These are phyloP conservation scores for Smittium culicis DNA, from an alignment of 371 early-diverging fungal genomes.

Conservation along the genomic window DNA sequence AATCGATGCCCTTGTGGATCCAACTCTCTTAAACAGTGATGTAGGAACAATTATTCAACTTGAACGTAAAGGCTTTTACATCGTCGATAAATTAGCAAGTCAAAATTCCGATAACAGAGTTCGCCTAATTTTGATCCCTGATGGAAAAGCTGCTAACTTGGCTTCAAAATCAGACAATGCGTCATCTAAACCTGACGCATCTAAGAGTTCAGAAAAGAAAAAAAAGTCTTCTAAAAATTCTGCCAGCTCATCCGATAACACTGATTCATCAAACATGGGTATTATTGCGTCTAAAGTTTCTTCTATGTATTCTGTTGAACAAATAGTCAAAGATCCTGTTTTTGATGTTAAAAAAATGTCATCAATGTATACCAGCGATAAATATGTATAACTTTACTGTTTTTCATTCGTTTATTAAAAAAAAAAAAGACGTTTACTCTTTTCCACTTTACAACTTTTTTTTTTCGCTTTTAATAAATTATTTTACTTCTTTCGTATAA, in stretches of 20 bases:
- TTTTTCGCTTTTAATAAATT: too few species aligned
- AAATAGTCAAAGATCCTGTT: neutral
- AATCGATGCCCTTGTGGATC: slow-evolving; percentile 47
- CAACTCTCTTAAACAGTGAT: slow-evolving; percentile 42
- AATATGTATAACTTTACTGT: too few species aligned
- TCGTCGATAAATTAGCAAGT: slow-evolving; percentile 54
- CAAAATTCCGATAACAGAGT: slow-evolving; percentile 29
- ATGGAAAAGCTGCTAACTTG: slow-evolving; percentile 66
- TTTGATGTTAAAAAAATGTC: neutral
- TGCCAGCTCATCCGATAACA: too few species aligned
- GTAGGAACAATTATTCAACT: slow-evolving; percentile 92
- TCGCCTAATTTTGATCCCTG: slow-evolving; percentile 77
- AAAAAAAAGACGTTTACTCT: too few species aligned
- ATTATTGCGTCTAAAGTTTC: too few species aligned
- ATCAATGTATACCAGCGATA: neutral
- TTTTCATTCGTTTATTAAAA: too few species aligned
- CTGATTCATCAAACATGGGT: too few species aligned
- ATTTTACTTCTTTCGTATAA: too few species aligned
- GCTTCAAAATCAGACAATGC: slow-evolving; percentile 23
- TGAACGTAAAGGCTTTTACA: slow-evolving; percentile 96
- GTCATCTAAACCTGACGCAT: neutral
- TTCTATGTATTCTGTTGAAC: too few species aligned
- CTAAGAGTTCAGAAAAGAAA: neutral
- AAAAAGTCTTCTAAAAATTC: neutral
- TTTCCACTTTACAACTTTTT: too few species aligned